Base-by-base conservation (phyloP, 441 rosid genomes). In the Populus hybrid region DNA sequence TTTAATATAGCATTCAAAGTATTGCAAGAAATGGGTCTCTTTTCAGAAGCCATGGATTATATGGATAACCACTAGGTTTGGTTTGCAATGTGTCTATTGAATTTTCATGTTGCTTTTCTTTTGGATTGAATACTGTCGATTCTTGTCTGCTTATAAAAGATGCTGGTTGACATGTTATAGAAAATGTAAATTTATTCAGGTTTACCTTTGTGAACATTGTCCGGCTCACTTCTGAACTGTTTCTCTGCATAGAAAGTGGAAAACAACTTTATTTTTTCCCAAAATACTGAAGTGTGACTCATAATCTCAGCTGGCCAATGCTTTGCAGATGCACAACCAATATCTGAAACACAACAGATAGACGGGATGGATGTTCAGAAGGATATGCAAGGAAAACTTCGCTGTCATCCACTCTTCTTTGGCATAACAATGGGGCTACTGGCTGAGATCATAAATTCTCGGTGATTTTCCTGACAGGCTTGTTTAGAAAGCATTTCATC, bases 371-470 rank as follows among this genome's bases (percentile, higher is more conserved):
- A 77, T 83, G 59, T 65, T 79, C 85, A 80, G 79, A 82, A 70
- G 66, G 85, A 86, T 83, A 79, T 82, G 78, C 93, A 82, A 79
- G 84, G 84, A 79, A 92, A 92, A 83, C 95, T 97, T 75, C 89
- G 88, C 21, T 65, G 85, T 54, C 99, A 93, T 88, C 95, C 97
- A 9, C 97, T 97, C 84, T 95, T 97, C 89, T 95, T 93, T 85
- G 98, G 97, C 81, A 86, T 95, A 61, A 81, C 98, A 63, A 87
- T 97, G 99, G 97, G 99, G 79, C 86, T 97, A 76, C 87, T 97
- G 77, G 99, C 98, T 16, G 99, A 97, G 91, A 86, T 97, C 76
- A 93, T 97, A 83, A 97, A 97, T 89, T 97, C 99, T 69, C 93
- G 99, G 99, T 96, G 86, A 82, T 75, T 73, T 74, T 80, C 77